Percentiles rank a stretch among this genome's conserved stretches.
These are phyloP conservation scores for Rhipidocladum racemiflorum DNA, from an alignment of 176 grass and related monocot genomes.

Conservation along the genomic window DNA sequence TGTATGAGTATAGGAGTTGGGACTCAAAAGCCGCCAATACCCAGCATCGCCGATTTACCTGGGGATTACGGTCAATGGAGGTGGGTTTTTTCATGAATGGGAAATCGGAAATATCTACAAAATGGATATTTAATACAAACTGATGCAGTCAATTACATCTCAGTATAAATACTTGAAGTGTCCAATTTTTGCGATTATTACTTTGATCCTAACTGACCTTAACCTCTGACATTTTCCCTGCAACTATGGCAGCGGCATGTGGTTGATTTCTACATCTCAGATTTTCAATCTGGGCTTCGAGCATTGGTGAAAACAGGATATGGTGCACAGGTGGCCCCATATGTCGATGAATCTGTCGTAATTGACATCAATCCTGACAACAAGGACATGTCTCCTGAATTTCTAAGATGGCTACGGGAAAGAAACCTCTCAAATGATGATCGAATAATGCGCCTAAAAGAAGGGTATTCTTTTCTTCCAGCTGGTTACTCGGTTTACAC, in stretches of 20 bases:
- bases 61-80: slow-evolving; percentile 69
- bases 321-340: slow-evolving; percentile 45
- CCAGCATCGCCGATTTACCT: slow-evolving; percentile 52
- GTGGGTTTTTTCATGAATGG: slow-evolving; percentile 34
- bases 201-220: background rate
- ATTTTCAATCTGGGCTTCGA: slow-evolving; percentile 70
- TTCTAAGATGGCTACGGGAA: slow-evolving; percentile 57
- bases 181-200: background rate
- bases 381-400: slow-evolving; percentile 81
- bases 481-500: background rate
- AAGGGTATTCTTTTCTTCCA: slow-evolving; percentile 67
- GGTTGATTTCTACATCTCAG: slow-evolving; percentile 88
- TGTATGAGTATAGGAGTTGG: slow-evolving; percentile 80
- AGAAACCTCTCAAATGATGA: slow-evolving; percentile 75
- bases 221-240: background rate
- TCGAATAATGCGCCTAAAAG: slow-evolving; percentile 86
- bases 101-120: background rate
- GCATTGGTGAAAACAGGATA: slow-evolving; percentile 64
- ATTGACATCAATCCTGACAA: slow-evolving; percentile 71
- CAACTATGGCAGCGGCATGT: slow-evolving; percentile 52
- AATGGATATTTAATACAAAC: too few species aligned
- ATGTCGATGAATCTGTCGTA: slow-evolving; percentile 73
- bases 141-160: background rate
- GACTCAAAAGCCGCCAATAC: slow-evolving; percentile 57
- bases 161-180: background rate